A percentile compares a stretch with the other conserved stretches of the same genome.
phyloP scores from a whole-genome alignment of 1,139 yeast species.

The Yamadazyma jaroonii region DNA sequence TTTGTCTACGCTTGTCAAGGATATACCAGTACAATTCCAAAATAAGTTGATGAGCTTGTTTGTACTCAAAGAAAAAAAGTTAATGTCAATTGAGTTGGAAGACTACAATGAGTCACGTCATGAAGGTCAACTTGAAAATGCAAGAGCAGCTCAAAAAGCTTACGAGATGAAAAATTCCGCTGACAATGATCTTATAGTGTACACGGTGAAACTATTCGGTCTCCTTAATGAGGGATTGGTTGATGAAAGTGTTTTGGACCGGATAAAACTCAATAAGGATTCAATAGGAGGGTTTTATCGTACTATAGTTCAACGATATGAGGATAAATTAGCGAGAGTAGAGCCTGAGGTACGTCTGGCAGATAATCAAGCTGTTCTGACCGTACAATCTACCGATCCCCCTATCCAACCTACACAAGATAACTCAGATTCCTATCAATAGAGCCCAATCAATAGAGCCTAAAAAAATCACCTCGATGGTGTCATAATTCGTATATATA shows the following conservation, averaged over 20 bases:
- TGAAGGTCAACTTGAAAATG: too few relatives aligned
- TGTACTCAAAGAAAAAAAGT: slow-evolving; percentile 31
- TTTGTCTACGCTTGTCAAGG: slow-evolving; percentile 12
- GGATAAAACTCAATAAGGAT: slow-evolving; percentile 48
- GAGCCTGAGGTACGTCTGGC: neutral
- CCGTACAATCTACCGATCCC: too few relatives aligned
- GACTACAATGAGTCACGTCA: slow-evolving; percentile 15
- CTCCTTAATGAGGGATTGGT: slow-evolving; percentile 41
- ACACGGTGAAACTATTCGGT: slow-evolving; percentile 47
- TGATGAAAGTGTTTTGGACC: slow-evolving; percentile 22
- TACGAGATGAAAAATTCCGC: too few relatives aligned
- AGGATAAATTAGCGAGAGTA: slow-evolving; percentile 3
- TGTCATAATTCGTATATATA: neutral
- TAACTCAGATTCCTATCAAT: too few relatives aligned
- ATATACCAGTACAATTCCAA: slow-evolving; percentile 24
- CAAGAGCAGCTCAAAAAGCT: too few relatives aligned
- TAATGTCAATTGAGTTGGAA: too few relatives aligned
- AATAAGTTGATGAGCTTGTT: slow-evolving; percentile 26
- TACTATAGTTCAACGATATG: slow-evolving; percentile 21
- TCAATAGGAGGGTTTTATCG: slow-evolving; percentile 43
- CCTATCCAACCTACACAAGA: too few relatives aligned
- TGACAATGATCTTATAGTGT: slow-evolving; percentile 51
- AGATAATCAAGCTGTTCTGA: too few relatives aligned
- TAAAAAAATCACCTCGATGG: too few relatives aligned
- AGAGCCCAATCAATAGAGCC: too few relatives aligned